Evolutionary conservation across 2,329 filamentous ascomycete genomes (phyloP), one percentile per base, ranked within the genome.

Genomic region (Hypoxylon sp.): DNA sequence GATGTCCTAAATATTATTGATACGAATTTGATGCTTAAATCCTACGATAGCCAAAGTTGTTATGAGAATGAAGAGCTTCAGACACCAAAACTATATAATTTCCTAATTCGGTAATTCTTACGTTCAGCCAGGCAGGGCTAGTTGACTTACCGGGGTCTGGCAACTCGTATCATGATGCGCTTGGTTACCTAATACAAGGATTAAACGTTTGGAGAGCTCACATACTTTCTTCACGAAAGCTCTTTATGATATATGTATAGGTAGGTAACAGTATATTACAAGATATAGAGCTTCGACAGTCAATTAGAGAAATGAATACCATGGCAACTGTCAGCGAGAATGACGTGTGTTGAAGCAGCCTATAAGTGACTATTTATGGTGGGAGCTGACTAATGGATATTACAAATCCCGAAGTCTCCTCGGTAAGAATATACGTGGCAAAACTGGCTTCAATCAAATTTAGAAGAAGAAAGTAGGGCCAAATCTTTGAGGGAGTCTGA

Each of bases 301-400:
- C 22, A 17, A 50, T 8, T 44, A n/a, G 47, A 35, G n/a, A 54
- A 24, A 10, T 22, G 31, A 26, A 57, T 33, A 33, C 10, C 35
- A 13, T 24, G 60, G 60, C 22, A 58, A 48, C 13, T 57, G n/a
- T 26, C 17, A 46, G 37, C 37, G 62, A 53, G 48, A 47, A 54
- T 64, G 46, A 59, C 47, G 53, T 58, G 47, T 46, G 39, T 39
- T n/a, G 14, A 39, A 39, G 35, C 35, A 39, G 35, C 35, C 37
- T 48, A 55, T 48, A 50, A 54, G 19, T 17, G 29, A 14, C 39
- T 64, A 59, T 59, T 53, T 59, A 64, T 64, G 22, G 39, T 6
- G 29, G n/a, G 11, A 37, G 44, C 51, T 55, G 48, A 55, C 58
- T 52, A 60, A 60, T 44, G 17, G 9, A 8, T 17, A 46, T 57